Evolutionary conservation across 2,329 filamentous ascomycete species (phyloP).

Genomic region (Colletotrichum incanum): DNA sequence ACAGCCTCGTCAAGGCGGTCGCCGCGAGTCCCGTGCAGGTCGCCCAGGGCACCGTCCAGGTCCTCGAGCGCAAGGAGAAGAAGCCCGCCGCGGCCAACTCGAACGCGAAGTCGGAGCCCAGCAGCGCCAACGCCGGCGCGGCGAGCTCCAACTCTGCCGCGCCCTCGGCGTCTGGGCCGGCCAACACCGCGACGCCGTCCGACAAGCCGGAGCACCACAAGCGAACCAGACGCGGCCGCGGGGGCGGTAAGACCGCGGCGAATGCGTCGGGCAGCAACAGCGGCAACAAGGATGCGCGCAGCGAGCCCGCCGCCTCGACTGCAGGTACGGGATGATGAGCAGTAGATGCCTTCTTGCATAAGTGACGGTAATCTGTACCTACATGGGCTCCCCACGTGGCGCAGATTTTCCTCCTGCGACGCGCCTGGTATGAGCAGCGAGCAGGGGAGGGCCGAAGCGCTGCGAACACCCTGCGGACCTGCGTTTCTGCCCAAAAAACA

Average conservation of each 20-base stretch:
- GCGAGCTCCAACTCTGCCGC: slow-evolving; percentile 25
- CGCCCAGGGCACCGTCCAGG: slow-evolving; percentile 88
- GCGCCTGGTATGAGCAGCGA: neutral
- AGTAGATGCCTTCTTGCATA: neutral
- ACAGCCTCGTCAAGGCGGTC: slow-evolving; percentile 83
- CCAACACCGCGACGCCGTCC: slow-evolving; percentile 22
- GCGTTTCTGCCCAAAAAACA: slow-evolving; percentile 22
- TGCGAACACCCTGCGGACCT: neutral
- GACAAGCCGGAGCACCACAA: slow-evolving; percentile 46
- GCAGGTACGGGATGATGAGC: slow-evolving; percentile 39
- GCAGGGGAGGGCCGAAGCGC: neutral
- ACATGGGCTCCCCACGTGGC: slow-evolving; percentile 10
- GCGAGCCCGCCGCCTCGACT: slow-evolving; percentile 19
- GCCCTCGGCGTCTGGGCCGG: slow-evolving; percentile 8
- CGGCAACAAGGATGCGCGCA: slow-evolving; percentile 15
- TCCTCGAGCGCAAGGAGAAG: slow-evolving; percentile 84
- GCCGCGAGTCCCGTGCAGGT: slow-evolving; percentile 86
- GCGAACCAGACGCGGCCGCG: slow-evolving; percentile 48
- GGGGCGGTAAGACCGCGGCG: slow-evolving; percentile 42
- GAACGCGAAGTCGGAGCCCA: slow-evolving; percentile 24
- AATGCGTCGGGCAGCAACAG: slow-evolving; percentile 36
- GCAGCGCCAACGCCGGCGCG: slow-evolving; percentile 18
- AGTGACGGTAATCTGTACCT: neutral
- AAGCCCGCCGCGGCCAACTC: slow-evolving; percentile 50
- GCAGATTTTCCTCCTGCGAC: neutral